Percentiles rank a stretch among this genome's conserved stretches.
Evolutionary conservation across 345 rosid genomes (phyloP).

Genomic region (Aurinia saxatilis): DNA sequence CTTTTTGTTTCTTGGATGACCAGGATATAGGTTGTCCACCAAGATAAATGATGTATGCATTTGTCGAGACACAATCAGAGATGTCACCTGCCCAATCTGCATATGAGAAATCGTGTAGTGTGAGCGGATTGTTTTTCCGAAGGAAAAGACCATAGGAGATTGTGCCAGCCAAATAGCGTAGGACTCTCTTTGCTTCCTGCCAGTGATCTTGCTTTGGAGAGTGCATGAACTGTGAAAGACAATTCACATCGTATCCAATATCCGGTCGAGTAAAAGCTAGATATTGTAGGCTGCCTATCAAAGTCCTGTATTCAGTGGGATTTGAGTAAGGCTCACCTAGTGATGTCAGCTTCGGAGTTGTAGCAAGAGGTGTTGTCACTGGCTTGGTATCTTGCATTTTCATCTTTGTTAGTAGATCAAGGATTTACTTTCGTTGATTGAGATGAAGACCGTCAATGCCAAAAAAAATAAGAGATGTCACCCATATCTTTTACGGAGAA

Average conservation of each 20-base stretch:
- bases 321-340: too few species aligned
- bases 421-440: neutral
- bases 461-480: too few species aligned
- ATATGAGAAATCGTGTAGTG: neutral
- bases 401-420: neutral
- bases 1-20: neutral
- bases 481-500: too few species aligned
- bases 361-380: neutral
- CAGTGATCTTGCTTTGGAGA: too few species aligned
- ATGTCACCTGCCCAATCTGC: neutral
- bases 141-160: neutral
- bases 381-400: neutral
- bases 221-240: too few species aligned
- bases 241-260: too few species aligned
- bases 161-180: neutral
- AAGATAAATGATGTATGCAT: neutral
- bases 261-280: too few species aligned
- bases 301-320: too few species aligned
- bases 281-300: too few species aligned
- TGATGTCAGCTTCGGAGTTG: neutral
- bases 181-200: neutral
- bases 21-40: neutral
- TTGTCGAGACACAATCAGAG: neutral
- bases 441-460: neutral
- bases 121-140: accelerated